Evolutionary conservation across 345 rosid genomes (phyloP), one percentile per base, ranked within the genome.

Genomic region (Lepidium didymum): DNA sequence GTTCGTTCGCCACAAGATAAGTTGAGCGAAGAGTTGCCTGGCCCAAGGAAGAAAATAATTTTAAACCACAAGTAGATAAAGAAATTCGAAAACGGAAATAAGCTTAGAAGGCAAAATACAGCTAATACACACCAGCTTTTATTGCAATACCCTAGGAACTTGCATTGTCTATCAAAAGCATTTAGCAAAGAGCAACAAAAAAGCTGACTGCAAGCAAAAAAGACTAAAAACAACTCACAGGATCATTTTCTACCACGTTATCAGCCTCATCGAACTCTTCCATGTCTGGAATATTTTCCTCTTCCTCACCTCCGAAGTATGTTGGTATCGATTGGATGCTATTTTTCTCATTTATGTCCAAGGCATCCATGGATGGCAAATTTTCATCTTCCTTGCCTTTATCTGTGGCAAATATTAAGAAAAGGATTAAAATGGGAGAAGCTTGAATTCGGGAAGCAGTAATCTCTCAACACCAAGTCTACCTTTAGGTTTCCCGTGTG

Each of bases 401-500:
- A 72, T 83, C 99, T 90, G 52, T 0, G 68, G 45, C 34, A 41
- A 59, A 44, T 23, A 29, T 23, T 10, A 43, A 18, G 41, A 55
- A 43, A 38, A 62, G 10, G 21, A 31, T 45, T 45, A 19, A 29
- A 76, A 47, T 33, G n/a, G 5, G 62, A 47, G 44, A 56, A 45
- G 35, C 35, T 16, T 25, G 19, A 35, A 38, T 2, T 40, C 4
- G 10, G 23, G 8, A 61, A 16, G 8, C 56, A 37, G 21, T 45
- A 51, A 34, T 64, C 68, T n/a, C 42, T 10, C 35, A 41, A 35
- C 42, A 25, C 27, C 58, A 57, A 31, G 10, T 19, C 3, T 56
- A 91, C 99, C 97, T 91, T 81, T 89, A 1, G 96, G 99, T 77
- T 84, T 89, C 63, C 99, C 99, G 64, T 95, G 97, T 41, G 99